A percentile compares a stretch with the other conserved stretches of the same genome.
phyloP scores from a whole-genome alignment of 768 basidiomycete species.

The Lactarius hatsudake region DNA sequence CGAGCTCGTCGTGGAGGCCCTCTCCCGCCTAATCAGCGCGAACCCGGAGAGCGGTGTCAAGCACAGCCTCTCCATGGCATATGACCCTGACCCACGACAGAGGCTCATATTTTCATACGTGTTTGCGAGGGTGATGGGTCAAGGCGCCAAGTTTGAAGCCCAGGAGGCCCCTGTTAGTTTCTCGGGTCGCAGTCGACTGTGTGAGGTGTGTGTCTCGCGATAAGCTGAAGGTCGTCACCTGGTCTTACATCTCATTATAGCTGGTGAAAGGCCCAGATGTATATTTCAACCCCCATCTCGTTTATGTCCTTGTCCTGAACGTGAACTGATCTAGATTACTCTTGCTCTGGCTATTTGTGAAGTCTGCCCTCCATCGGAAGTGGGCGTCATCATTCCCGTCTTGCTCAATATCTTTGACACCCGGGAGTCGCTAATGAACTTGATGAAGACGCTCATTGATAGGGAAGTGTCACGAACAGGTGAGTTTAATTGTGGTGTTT shows the following conservation, averaged over 20 bases:
- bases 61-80: constrained; percentile 78
- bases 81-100: constrained; percentile 65
- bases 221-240: neutral
- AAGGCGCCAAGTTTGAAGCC: constrained; percentile 75
- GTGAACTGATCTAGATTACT: constrained; percentile 49
- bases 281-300: constrained; percentile 31
- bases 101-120: constrained; percentile 82
- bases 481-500: constrained; percentile 34
- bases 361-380: constrained; percentile 72
- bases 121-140: constrained; percentile 74
- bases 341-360: constrained; percentile 86
- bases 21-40: constrained; percentile 76
- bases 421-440: constrained; percentile 60
- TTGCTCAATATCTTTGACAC: constrained; percentile 86
- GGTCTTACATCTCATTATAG: constrained; percentile 37
- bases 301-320: neutral
- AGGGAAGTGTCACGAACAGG: constrained; percentile 78
- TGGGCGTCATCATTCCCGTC: constrained; percentile 82
- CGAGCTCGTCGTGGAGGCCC: constrained; percentile 73
- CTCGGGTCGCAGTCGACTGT: constrained; percentile 34
- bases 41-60: constrained; percentile 89
- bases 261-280: constrained; percentile 74
- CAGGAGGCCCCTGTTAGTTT: constrained; percentile 38
- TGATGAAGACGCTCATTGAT: constrained; percentile 84
- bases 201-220: constrained; percentile 33